Conservation (phyloP, 75 land plant genomes). For the Pinus albicaulis region DNA sequence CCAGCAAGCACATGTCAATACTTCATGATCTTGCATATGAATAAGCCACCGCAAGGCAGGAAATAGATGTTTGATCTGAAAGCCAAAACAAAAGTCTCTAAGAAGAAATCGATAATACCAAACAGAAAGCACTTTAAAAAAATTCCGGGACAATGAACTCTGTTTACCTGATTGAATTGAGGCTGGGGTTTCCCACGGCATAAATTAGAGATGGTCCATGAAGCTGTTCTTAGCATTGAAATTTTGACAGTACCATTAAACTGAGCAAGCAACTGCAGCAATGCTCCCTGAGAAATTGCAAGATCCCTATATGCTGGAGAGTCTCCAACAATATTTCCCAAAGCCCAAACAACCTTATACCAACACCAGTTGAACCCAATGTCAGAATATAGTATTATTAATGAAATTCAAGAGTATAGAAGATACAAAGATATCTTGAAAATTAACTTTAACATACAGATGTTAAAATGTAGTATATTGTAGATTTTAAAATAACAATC, state of each 20-base stretch:
- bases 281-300: constrained; percentile 54
- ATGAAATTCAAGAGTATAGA: neutral
- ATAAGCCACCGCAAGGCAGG: no score
- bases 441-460: no score
- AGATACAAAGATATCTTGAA: neutral
- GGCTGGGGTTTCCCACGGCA: constrained; percentile 80
- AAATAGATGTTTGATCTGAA: no score
- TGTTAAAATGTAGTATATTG: no score
- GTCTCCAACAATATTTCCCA: constrained; percentile 87
- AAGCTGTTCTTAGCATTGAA: constrained; percentile 77
- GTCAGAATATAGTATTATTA: neutral
- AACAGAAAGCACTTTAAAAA: no score
- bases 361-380: constrained; percentile 1
- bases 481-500: no score
- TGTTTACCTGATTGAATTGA: constrained; percentile 64
- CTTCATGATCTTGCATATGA: constrained; percentile 24
- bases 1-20: constrained; percentile 53
- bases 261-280: constrained; percentile 56
- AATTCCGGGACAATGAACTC: no score
- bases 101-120: no score
- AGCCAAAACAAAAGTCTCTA: no score
- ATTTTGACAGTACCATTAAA: constrained; percentile 68
- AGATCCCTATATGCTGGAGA: constrained; percentile 64
- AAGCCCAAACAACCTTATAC: constrained; percentile 77
- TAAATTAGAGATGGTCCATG: constrained; percentile 87